Base-by-base conservation (phyloP, 129 eudicot species). In the Helichrysum umbraculigerum region DNA sequence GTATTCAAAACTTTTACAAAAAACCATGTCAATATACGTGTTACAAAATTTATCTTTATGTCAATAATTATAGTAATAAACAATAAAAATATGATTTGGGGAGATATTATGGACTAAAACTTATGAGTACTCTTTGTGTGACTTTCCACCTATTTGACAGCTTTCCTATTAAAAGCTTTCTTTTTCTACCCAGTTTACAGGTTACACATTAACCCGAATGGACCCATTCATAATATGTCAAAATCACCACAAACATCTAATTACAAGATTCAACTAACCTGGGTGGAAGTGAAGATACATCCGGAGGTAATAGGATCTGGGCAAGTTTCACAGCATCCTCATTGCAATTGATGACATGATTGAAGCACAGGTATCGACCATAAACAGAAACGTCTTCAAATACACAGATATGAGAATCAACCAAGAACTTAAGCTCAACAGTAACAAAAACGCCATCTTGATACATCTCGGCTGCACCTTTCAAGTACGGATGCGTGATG, bases 401-500 rank as follows among this genome's bases (percentile, higher is more conserved):
- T 5, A 93, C 98, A 41, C 92, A 93, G 9, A 93, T 82, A 35
- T 93, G 95, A 17, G 98, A 88, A 10, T 93, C 91, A 1, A 93
- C 95, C 86, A 93, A 80, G 88, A 86, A 90, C 17, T 76, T 77
- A 4, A 88, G 85, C 71, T 93, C 98, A 20, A 90, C 95, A 0
- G 98, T 87, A 17, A 90, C 98, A 59, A 93, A 84, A 29, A 93
- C 89, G 0, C 98, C 98, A 32, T 86, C 95, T 80, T 88, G 81
- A 35, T 83, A 93, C 98, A 93, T 93, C 83, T 93, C 96, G 35
- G 96, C 95, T 28, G 98, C 98, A 44, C 98, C 98, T 81, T 90
- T 81, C 44, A 93, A 71, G 74, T 93, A 93, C 20, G 98, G 98
- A 47, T 85, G 87, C 7, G 88, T 86, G 76, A 93, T 83, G 33